A percentile compares a stretch with the other conserved stretches of the same genome.
phyloP scores from a whole-genome alignment of 169 alveolate species.

The Eimeria maxima region DNA sequence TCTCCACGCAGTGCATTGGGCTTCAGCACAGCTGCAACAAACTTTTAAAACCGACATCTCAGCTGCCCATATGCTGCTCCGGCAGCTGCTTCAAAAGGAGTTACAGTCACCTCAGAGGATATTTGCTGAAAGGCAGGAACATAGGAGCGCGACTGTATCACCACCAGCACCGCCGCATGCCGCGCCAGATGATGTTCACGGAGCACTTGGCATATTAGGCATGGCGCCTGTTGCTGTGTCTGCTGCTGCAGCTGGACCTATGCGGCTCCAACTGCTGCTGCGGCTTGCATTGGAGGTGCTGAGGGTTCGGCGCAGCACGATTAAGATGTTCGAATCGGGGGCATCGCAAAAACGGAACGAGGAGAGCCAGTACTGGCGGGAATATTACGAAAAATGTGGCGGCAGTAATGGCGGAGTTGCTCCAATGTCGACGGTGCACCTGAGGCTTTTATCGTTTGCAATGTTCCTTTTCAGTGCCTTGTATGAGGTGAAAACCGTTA shows the following conservation, averaged over 20 bases:
- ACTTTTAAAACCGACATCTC: constrained; percentile 35
- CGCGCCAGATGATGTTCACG: background rate
- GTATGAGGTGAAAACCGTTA: background rate
- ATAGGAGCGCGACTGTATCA: background rate
- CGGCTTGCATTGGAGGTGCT: constrained; percentile 30
- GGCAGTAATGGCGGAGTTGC: background rate
- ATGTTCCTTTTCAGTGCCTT: background rate
- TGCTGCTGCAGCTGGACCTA: constrained; percentile 57
- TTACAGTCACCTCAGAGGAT: background rate
- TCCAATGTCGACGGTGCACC: constrained; percentile 24
- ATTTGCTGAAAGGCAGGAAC: background rate
- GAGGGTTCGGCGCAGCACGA: background rate
- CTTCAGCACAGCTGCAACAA: constrained; percentile 92
- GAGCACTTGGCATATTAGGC: constrained; percentile 33
- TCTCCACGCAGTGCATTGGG: constrained; percentile 99
- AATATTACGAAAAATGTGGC: background rate
- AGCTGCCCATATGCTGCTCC: constrained; percentile 66
- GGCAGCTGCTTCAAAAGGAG: constrained; percentile 33
- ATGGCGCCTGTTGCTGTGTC: constrained; percentile 68
- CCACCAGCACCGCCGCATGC: constrained; percentile 4
- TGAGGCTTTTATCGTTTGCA: constrained; percentile 18
- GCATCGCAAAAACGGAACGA: background rate
- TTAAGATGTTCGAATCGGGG: constrained; percentile 6
- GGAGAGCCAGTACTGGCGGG: background rate
- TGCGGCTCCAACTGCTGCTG: constrained; percentile 35